Evolutionary conservation across 2,329 filamentous ascomycete genomes (phyloP).

Genomic region (Pestalotiopsis sp.): DNA sequence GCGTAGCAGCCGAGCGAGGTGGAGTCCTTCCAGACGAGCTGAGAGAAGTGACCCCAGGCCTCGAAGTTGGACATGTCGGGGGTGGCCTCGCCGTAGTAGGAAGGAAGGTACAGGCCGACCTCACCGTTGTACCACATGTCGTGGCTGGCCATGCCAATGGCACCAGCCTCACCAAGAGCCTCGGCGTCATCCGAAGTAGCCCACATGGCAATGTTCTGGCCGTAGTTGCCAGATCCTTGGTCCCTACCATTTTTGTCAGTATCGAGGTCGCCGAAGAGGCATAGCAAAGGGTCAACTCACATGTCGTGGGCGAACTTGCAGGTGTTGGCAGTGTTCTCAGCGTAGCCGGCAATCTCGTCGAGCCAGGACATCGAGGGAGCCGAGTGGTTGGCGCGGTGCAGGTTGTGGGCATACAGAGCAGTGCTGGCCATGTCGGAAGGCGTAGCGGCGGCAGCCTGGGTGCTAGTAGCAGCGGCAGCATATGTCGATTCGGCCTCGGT

Average conservation of each 20-base stretch:
- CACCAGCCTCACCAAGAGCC: constrained; percentile 52
- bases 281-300: constrained; percentile 49
- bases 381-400: constrained; percentile 83
- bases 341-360: constrained; percentile 63
- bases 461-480: not conserved
- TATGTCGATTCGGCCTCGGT: constrained; percentile 3
- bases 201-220: constrained; percentile 86
- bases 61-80: constrained; percentile 67
- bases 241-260: constrained; percentile 43
- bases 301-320: constrained; percentile 79
- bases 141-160: constrained; percentile 70
- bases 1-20: constrained; percentile 65
- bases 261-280: not conserved
- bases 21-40: constrained; percentile 72
- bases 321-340: constrained; percentile 61
- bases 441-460: constrained; percentile 10
- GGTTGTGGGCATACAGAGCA: constrained; percentile 77
- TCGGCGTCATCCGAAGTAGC: constrained; percentile 38
- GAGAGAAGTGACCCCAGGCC: constrained; percentile 74
- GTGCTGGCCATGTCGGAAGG: constrained; percentile 38
- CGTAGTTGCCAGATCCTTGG: constrained; percentile 68
- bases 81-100: constrained; percentile 60
- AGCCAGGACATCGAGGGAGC: constrained; percentile 68
- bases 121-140: constrained; percentile 91
- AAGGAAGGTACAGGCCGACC: constrained; percentile 54